Base-by-base conservation (phyloP, 2,329 filamentous ascomycete species). In the Xylariaceae sp. region DNA sequence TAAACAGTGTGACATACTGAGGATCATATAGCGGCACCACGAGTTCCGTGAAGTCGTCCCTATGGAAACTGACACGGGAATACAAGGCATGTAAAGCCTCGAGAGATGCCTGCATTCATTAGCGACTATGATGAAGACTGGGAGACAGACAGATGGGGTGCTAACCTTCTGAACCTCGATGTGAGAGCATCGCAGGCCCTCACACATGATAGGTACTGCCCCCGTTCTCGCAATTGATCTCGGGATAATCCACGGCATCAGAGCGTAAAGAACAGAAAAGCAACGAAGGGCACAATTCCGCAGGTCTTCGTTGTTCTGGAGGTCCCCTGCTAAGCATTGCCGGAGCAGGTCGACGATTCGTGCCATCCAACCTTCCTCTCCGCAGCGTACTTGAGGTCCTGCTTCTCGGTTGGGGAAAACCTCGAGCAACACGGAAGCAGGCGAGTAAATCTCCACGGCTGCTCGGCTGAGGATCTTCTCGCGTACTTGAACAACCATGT, bases 361-460 rank as follows among this genome's bases (percentile, higher is more conserved):
- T 57, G 82, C 80, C 37, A 97, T 80, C 94, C 94, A 99, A 15
- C 94, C 95, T 65, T 96, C 90, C 47, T 87, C 80, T 11, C 89
- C 91, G 71, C 78, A 88, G 45, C 93, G 86, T 57, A 96, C 84
- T 55, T 87, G 82, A 30, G 87, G 79, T 51, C 82, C 83, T 45
- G 82, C 73, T 64, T 90, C 87, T 66, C 91, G 82, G 67, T 88
- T 86, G 9, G 90, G 88, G 68, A 92, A 90, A 23, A 88, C 81
- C 64, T 95, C 88, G 62, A 84, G 76, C 57, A 96, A 84, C 17
- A 96, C 87, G 1, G 80, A 76, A 23, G 84, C 80, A 1, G 94
- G 91, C 0, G 92, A 96, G 73, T 96, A 95, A 62, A 97, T 92
- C 73, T 97, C 94, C 62, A 97, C 90, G 69, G 94, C 89, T 9